Conservation (phyloP, 306 rosid species). For the Fragaria nilgerrensis region DNA sequence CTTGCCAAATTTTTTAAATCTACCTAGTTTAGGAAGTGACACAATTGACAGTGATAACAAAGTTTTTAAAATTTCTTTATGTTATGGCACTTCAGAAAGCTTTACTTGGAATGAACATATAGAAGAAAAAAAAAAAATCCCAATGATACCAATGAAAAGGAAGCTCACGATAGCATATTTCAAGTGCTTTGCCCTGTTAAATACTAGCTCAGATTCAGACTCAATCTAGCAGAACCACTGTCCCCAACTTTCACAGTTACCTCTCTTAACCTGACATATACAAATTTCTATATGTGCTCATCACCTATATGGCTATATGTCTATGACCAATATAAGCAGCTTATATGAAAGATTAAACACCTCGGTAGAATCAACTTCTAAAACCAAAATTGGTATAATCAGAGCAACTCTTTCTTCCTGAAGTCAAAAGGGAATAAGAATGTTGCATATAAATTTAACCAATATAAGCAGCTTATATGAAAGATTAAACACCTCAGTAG, state of each 20-base stretch:
- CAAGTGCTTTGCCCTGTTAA: background rate
- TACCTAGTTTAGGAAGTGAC: background rate
- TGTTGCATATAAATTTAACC: no score
- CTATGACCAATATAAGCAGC: background rate
- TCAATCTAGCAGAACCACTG: background rate
- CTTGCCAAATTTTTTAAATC: background rate
- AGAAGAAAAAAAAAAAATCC: background rate
- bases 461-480: background rate
- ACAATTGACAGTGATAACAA: background rate
- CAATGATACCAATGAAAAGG: background rate
- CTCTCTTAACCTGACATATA: background rate
- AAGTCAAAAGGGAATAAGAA: background rate
- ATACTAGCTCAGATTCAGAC: background rate
- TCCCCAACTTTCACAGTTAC: background rate
- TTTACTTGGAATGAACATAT: background rate
- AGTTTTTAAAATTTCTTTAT: background rate
- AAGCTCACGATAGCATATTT: background rate
- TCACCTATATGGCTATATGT: background rate
- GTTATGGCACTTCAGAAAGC: background rate
- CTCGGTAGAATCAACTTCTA: background rate
- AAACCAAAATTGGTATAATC: background rate
- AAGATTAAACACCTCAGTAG: background rate
- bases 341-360: background rate
- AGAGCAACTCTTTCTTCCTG: background rate
- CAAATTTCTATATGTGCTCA: background rate